Base-by-base conservation (phyloP, 306 rosid genomes). In the Quercus wislizeni region DNA sequence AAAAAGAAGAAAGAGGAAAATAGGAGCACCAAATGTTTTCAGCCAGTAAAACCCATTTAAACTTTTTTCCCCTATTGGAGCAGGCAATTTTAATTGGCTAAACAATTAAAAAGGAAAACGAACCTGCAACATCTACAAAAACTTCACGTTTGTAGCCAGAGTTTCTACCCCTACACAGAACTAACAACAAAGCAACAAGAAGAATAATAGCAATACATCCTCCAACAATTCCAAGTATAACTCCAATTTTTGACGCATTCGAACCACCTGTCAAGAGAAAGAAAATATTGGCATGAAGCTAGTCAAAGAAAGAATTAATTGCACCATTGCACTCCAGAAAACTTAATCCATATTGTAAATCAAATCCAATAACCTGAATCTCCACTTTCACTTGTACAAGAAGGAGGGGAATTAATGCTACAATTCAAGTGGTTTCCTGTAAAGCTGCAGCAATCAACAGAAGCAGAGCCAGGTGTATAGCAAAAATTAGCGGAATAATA, bases 71-170 rank as follows among this genome's bases (percentile, higher is more conserved):
- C 46, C 46, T 38, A 2, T 8, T 38, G 54, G 5, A 49, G 54
- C 72, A 17, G 27, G 27, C 72, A 5, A 3, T n/a, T 49, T 68
- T 35, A 64, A 64, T 28, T 11, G n/a, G 25, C 38, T 8, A 19
- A 19, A 81, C 49, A 83, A 56, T 67, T 31, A 67, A 74, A 74
- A 76, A 74, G 82, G 55, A 87, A 82, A 78, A 76, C 86, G 75
- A 82, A 94, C 99, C 99, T 90, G 98, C 85, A 87, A 96, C 98
- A 79, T 96, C 99, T n/a, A 89, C 97, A 88, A 76, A 93, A 76
- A 93, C 87, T 86, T 96, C 99, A 28, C 85, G 90, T 83, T 73
- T 96, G 88, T 84, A 86, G 79, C 89, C 87, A 83, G 81, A 89
- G 84, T 88, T 89, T 80, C 86, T 90, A 73, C 79, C 55, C 85